phyloP scores from a whole-genome alignment of 345 rosid species.

The Durio zibethinus region DNA sequence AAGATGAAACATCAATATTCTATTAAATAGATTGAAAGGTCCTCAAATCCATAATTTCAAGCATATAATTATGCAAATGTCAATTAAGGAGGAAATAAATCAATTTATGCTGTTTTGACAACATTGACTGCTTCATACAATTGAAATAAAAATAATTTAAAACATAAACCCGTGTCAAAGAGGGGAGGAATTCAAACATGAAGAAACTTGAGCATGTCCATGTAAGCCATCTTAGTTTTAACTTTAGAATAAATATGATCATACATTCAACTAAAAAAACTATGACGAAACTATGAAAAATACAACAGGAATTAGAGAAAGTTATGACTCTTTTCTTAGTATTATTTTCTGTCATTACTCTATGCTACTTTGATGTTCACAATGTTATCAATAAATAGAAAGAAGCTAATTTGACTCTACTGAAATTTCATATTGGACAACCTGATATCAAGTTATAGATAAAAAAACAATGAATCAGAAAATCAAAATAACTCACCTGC shows the following conservation, averaged over 20 bases:
- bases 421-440: not conserved
- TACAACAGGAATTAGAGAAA: not conserved
- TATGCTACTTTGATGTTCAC: not conserved
- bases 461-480: not conserved
- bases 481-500: conserved; percentile 48
- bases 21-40: not conserved
- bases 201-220: not conserved
- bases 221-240: not conserved
- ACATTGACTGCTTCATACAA: not conserved
- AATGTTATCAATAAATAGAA: not conserved
- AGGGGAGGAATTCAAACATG: not conserved
- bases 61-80: not conserved
- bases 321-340: not conserved
- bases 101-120: not conserved
- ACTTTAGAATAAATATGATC: not conserved
- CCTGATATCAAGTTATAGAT: not conserved
- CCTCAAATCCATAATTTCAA: not conserved
- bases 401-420: not conserved
- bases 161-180: not conserved
- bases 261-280: not conserved
- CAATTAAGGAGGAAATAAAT: not conserved
- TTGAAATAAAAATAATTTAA: not conserved
- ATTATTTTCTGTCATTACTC: not conserved
- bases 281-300: not conserved
- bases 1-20: too few relatives aligned